phyloP scores from a whole-genome alignment of 768 basidiomycete species.

The Lactarius sanguifluus region DNA sequence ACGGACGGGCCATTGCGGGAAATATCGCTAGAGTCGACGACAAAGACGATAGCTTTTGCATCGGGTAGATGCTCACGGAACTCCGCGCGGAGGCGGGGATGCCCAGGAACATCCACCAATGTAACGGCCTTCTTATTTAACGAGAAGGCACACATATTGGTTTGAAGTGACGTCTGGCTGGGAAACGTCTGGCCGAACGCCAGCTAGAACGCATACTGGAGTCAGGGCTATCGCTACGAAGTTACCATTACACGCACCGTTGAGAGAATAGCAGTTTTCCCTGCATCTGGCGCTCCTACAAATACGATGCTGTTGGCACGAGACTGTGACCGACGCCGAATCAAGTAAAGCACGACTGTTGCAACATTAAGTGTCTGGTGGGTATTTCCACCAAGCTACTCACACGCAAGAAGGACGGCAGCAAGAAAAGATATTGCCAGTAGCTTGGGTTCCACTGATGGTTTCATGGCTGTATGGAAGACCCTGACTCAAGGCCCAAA shows the following conservation, averaged over 20 bases:
- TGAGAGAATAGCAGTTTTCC: slow-evolving; percentile 78
- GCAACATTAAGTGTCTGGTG: neutral
- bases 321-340: slow-evolving; percentile 43
- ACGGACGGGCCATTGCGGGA: slow-evolving; percentile 73
- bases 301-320: slow-evolving; percentile 66
- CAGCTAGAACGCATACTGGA: slow-evolving; percentile 45
- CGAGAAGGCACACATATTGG: slow-evolving; percentile 53
- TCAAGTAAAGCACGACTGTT: slow-evolving; percentile 49
- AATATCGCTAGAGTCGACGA: slow-evolving; percentile 76
- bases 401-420: slow-evolving; percentile 16
- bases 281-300: slow-evolving; percentile 73
- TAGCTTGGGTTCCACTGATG: slow-evolving; percentile 1
- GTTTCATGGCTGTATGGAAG: slow-evolving; percentile 8
- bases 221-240: neutral
- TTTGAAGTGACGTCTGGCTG: slow-evolving; percentile 77
- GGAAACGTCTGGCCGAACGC: slow-evolving; percentile 61
- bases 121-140: slow-evolving; percentile 49
- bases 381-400: neutral
- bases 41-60: slow-evolving; percentile 69
- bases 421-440: slow-evolving; percentile 10
- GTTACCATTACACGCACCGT: slow-evolving; percentile 46
- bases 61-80: slow-evolving; percentile 63
- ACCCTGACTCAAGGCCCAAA: neutral
- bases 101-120: slow-evolving; percentile 80
- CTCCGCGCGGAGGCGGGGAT: slow-evolving; percentile 75